Evolutionary conservation across 805 yeast species (phyloP).

Genomic region (Monosporozyma aerobia): DNA sequence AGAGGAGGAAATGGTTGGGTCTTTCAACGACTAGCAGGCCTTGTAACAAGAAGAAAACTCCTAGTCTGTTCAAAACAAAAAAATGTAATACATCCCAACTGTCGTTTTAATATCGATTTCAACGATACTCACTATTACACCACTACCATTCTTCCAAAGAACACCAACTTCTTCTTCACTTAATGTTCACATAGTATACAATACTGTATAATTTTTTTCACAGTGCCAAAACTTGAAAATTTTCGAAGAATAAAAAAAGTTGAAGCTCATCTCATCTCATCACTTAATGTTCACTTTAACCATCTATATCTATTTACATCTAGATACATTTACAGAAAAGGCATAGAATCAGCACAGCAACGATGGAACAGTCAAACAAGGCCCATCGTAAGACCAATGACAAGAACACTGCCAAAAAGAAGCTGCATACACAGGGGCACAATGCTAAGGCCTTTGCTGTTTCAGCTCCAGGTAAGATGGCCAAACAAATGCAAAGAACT

Average conservation of each 20-base stretch:
- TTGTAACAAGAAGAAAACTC: too few relatives aligned
- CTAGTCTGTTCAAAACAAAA: too few relatives aligned
- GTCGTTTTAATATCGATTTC: too few relatives aligned
- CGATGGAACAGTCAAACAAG: slow-evolving; percentile 61
- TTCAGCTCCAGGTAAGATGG: slow-evolving; percentile 76
- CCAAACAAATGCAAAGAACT: slow-evolving; percentile 72
- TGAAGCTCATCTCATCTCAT: slow-evolving; percentile 3
- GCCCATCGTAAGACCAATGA: slow-evolving; percentile 62
- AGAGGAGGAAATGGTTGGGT: too few relatives aligned
- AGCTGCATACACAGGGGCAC: slow-evolving; percentile 77
- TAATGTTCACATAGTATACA: too few relatives aligned
- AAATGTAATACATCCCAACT: too few relatives aligned
- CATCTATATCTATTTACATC: too few relatives aligned
- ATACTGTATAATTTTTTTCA: neutral
- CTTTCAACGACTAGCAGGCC: too few relatives aligned
- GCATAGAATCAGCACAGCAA: neutral
- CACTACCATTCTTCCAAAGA: too few relatives aligned
- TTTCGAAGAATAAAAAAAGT: neutral
- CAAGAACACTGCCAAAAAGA: slow-evolving; percentile 65
- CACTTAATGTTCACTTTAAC: neutral
- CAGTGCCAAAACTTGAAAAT: slow-evolving; percentile 1
- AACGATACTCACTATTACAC: too few relatives aligned
- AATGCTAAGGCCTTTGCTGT: slow-evolving; percentile 82
- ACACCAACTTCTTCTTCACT: too few relatives aligned
- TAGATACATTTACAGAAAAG: too few relatives aligned